These are phyloP conservation scores for Funneliformis caledonium DNA, from an alignment of 371 early-diverging fungal species.

Conservation along the genomic window DNA sequence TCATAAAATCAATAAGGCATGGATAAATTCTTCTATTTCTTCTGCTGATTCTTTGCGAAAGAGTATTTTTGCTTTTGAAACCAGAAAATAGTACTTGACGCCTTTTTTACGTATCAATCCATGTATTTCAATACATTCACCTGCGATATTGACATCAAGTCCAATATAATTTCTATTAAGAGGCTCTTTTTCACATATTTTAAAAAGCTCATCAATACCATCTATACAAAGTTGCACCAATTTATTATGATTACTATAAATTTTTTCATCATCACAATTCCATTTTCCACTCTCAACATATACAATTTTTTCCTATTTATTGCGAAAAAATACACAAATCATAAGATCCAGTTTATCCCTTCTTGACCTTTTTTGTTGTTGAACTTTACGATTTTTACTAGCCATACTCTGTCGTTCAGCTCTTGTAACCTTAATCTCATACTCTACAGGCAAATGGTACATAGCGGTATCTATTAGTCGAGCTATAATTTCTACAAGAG, in stretches of 20 bases:
- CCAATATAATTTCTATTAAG: constrained; percentile 2
- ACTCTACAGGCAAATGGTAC: constrained; percentile 16
- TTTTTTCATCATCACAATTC: constrained; percentile 8
- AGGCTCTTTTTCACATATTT: constrained; percentile 13
- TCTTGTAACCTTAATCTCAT: constrained; percentile 9
- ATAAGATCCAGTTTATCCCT: constrained; percentile 17
- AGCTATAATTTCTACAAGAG: constrained; percentile 19
- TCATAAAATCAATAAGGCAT: constrained; percentile 30
- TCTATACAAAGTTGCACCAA: constrained; percentile 5
- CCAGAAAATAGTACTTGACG: constrained; percentile 24
- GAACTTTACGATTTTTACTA: constrained; percentile 19
- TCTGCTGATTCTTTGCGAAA: constrained; percentile 17
- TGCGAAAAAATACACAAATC: constrained; percentile 9
- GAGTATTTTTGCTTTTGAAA: constrained; percentile 24
- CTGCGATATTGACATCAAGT: constrained; percentile 34
- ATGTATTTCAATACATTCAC: constrained; percentile 32
- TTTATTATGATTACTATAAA: constrained; percentile 29
- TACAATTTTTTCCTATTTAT: constrained; percentile 21
- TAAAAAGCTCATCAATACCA: not conserved
- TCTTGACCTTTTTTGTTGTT: constrained; percentile 13
- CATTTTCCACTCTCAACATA: constrained; percentile 39
- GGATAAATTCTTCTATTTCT: constrained; percentile 39
- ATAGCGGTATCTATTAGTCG: not conserved
- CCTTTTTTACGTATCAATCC: constrained; percentile 32
- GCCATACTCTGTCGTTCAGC: constrained; percentile 13